Percentiles rank a stretch among this genome's conserved stretches.
Conservation (phyloP, 441 rosid genomes). For the Erodium chrysanthum region DNA sequence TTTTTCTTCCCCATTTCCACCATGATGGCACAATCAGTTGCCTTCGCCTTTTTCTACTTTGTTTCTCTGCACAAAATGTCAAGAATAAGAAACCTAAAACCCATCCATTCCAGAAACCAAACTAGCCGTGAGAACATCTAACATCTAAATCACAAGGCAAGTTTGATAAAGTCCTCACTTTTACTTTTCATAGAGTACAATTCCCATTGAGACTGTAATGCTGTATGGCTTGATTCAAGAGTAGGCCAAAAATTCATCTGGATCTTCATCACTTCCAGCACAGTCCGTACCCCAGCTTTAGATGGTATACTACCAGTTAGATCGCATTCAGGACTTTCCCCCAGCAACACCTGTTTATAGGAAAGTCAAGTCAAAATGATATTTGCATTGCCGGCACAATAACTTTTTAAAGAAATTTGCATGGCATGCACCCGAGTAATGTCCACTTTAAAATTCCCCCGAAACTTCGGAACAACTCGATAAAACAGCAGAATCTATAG, state of each 20-base stretch:
- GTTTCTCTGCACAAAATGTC: conserved; percentile 36
- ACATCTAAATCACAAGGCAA: not conserved
- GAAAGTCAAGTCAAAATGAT: conserved; percentile 18
- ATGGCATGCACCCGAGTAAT: not conserved
- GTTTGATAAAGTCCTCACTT: conserved; percentile 38
- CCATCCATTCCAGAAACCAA: too few relatives aligned
- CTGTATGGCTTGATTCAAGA: conserved; percentile 31
- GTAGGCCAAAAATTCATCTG: conserved; percentile 78
- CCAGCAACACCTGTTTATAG: conserved; percentile 54
- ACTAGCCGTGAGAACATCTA: not conserved
- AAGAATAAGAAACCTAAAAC: conserved; percentile 6
- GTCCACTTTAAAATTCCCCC: not conserved
- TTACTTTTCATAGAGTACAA: conserved; percentile 25
- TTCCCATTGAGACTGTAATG: conserved; percentile 53
- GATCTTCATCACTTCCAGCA: conserved; percentile 69
- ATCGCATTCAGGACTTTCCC: conserved; percentile 45
- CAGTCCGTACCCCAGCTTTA: conserved; percentile 54
- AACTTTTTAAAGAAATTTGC: not conserved
- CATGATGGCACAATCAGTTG: conserved; percentile 35
- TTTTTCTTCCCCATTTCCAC: conserved; percentile 75
- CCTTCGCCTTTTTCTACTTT: conserved; percentile 34
- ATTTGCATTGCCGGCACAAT: not conserved
- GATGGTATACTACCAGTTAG: conserved; percentile 42
- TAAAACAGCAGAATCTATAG: not conserved
- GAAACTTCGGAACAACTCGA: not conserved